Percentiles rank a stretch among this genome's conserved stretches.
Evolutionary conservation across 805 yeast species (phyloP).

Genomic region (Kuraishia cidri): DNA sequence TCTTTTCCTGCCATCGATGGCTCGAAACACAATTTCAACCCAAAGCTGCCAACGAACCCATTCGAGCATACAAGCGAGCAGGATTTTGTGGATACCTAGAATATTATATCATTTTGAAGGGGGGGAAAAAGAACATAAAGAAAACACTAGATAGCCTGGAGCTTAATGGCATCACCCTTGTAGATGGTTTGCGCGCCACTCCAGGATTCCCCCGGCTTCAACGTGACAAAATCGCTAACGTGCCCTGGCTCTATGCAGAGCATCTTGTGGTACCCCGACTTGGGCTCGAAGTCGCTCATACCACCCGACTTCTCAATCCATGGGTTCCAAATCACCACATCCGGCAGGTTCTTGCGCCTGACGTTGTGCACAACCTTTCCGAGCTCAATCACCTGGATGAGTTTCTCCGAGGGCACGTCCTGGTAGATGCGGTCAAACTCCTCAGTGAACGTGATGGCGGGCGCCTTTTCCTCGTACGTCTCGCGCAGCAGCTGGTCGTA

Average conservation of each 20-base stretch:
- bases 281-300: slow-evolving; percentile 87
- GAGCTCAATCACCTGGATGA: slow-evolving; percentile 58
- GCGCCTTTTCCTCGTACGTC: slow-evolving; percentile 61
- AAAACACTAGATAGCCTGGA: background rate
- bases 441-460: slow-evolving; percentile 60
- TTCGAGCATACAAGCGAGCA: slow-evolving; percentile 44
- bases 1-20: slow-evolving; percentile 25
- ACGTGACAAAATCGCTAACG: slow-evolving; percentile 56
- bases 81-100: slow-evolving; percentile 38
- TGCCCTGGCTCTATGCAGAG: slow-evolving; percentile 93
- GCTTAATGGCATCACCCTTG: slow-evolving; percentile 43
- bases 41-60: slow-evolving; percentile 65
- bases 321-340: slow-evolving; percentile 94
- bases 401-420: slow-evolving; percentile 41
- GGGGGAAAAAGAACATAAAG: background rate
- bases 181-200: slow-evolving; percentile 53
- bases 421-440: slow-evolving; percentile 85
- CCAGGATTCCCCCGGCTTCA: slow-evolving; percentile 75
- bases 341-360: slow-evolving; percentile 31
- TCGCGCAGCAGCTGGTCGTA: slow-evolving; percentile 68
- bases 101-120: background rate
- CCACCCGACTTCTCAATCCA: slow-evolving; percentile 79
- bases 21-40: slow-evolving; percentile 44
- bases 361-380: slow-evolving; percentile 63
- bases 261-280: slow-evolving; percentile 77